Evolutionary conservation across 83 land plant genomes (phyloP).

Genomic region (Diphasiastrum complanatum): DNA sequence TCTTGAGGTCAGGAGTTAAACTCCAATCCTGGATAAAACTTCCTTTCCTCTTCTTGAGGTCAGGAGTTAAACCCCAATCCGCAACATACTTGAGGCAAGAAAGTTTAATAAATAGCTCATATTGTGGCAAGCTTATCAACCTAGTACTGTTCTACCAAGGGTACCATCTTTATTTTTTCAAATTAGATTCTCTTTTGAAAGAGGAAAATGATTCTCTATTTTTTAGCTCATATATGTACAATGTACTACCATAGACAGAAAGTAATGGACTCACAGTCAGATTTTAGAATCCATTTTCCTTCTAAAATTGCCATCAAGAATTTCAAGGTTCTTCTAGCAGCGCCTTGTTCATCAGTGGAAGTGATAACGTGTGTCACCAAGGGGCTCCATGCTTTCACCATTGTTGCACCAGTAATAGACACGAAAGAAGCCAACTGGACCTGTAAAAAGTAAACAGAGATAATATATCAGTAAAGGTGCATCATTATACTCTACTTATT

Average conservation of each 20-base stretch:
- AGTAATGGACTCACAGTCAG: conserved; percentile 49
- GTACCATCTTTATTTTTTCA: too few species aligned
- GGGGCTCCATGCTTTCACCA: conserved; percentile 45
- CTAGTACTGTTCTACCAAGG: too few species aligned
- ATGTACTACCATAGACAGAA: background rate
- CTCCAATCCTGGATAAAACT: too few species aligned
- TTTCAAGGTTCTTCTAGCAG: conserved; percentile 64
- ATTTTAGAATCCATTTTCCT: conserved; percentile 70
- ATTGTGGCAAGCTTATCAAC: too few species aligned
- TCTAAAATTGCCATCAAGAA: conserved; percentile 59
- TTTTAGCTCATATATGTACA: background rate
- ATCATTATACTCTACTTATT: too few species aligned
- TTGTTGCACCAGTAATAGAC: conserved; percentile 38
- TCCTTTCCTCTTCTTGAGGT: too few species aligned
- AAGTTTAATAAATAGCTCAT: too few species aligned
- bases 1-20: too few species aligned
- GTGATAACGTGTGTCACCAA: conserved; percentile 75
- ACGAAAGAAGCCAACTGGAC: conserved; percentile 46
- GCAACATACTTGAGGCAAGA: too few species aligned
- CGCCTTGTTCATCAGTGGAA: conserved; percentile 64
- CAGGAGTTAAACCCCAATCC: too few species aligned
- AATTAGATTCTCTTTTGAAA: too few species aligned
- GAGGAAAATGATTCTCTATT: too few species aligned
- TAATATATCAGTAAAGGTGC: background rate
- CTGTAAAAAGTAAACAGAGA: conserved; percentile 27